phyloP scores from a whole-genome alignment of 805 yeast species.

The Kregervanrija fluxuum region DNA sequence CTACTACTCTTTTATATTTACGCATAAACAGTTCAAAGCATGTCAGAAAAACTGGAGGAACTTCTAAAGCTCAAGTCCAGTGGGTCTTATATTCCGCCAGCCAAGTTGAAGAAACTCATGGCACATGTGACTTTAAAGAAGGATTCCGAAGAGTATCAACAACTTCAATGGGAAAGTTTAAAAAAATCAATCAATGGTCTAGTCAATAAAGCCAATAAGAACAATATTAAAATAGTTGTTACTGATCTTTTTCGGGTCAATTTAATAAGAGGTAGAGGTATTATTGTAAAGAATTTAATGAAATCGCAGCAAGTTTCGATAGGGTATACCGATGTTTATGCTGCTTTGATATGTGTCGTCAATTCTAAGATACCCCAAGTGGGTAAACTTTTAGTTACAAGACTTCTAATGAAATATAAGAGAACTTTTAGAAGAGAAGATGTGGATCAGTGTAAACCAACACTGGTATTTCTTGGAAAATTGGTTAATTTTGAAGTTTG shows the following conservation, averaged over 20 bases:
- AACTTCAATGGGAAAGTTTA: conserved; percentile 48
- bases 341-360: conserved; percentile 51
- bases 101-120: conserved; percentile 37
- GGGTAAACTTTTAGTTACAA: conserved; percentile 48
- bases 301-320: conserved; percentile 39
- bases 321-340: conserved; percentile 38
- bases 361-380: conserved; percentile 64
- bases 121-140: conserved; percentile 15
- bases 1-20: not conserved
- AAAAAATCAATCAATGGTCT: conserved; percentile 40
- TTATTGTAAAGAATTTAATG: conserved; percentile 52
- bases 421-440: conserved; percentile 42
- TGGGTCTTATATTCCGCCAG: conserved; percentile 50
- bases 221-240: conserved; percentile 43
- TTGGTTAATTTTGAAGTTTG: conserved; percentile 57
- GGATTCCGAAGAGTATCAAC: conserved; percentile 37
- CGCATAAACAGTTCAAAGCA: not conserved
- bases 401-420: conserved; percentile 55
- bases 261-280: conserved; percentile 52
- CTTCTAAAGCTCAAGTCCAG: conserved; percentile 33
- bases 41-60: conserved; percentile 25
- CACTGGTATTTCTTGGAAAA: conserved; percentile 49
- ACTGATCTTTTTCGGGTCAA: conserved; percentile 50
- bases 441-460: conserved; percentile 34
- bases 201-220: conserved; percentile 37